Conservation (phyloP, 1,139 yeast genomes). For the Candida labiduridarum region DNA sequence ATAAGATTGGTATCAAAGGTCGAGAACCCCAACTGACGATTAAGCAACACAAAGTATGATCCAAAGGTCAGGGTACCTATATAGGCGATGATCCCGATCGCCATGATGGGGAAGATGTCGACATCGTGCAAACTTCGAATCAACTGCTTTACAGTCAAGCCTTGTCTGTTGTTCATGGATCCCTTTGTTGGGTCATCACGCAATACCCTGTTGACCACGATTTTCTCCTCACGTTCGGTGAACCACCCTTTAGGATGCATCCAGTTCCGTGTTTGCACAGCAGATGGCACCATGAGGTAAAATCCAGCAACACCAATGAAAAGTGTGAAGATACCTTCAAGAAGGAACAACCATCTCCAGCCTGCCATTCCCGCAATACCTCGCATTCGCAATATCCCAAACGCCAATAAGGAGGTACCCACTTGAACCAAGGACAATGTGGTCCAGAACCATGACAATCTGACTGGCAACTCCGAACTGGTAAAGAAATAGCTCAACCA, state of each 20-base stretch:
- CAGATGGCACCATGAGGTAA: constrained; percentile 63
- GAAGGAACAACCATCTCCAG: constrained; percentile 71
- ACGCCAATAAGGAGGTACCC: constrained; percentile 42
- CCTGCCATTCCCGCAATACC: constrained; percentile 40
- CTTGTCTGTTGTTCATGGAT: constrained; percentile 48
- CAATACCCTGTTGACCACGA: constrained; percentile 61
- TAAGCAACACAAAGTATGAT: constrained; percentile 23
- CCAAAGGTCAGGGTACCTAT: constrained; percentile 44
- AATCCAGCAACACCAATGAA: constrained; percentile 53
- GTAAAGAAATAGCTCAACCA: constrained; percentile 33
- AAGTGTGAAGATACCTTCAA: constrained; percentile 58
- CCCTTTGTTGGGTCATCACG: constrained; percentile 60
- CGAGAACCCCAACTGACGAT: constrained; percentile 55
- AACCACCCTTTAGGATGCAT: constrained; percentile 65
- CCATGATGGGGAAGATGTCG: constrained; percentile 62
- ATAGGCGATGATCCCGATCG: constrained; percentile 51
- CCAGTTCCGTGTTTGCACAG: constrained; percentile 56
- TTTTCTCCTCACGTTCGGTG: constrained; percentile 60
- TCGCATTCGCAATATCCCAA: constrained; percentile 31
- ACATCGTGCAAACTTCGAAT: constrained; percentile 49
- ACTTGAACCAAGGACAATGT: constrained; percentile 16
- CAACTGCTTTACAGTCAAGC: constrained; percentile 43
- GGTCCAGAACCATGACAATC: constrained; percentile 25
- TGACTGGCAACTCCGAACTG: constrained; percentile 27
- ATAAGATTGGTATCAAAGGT: constrained; percentile 58